Base-by-base conservation (phyloP, 2,329 filamentous ascomycete genomes). In the Microsporum canis region DNA sequence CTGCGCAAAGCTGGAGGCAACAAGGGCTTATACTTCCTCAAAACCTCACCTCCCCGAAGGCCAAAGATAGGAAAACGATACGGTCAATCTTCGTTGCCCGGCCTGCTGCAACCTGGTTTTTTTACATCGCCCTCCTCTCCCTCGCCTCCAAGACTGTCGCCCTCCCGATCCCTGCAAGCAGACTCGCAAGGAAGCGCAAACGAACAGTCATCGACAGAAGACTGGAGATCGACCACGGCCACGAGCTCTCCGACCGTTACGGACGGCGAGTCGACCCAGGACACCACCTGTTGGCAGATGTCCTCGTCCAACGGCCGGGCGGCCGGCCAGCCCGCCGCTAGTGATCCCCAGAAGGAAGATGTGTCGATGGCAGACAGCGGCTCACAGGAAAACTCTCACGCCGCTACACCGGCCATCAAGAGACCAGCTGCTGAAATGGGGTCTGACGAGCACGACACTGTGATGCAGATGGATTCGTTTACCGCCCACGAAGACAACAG, bases 391-490 rank as follows among this genome's bases (percentile, higher is more conserved):
- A 29, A 7, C 17, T 43, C 38, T 71, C 62, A 34, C 77, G 77
- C 14, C 36, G 79, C 80, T 33, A 63, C 71, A 4, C 27, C 31
- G 27, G 49, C 49, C 29, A 33, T 33, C 29, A 84, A 84, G 71
- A 75, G 81, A 64, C 76, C 75, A 60, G 80, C 80, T 47, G 77
- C 79, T 38, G 79, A 79, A 63, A 81, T 83, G 79, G 80, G 82
- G 64, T 77, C 70, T 39, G 69, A 69, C 57, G 69, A 71, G 66
- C 67, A 68, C 57, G 65, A 69, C 57, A 63, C 67, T 57, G 66
- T 67, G 23, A 69, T 69, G 66, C 64, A 65, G n/a, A 14, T 64
- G 38, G 66, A 61, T 6, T 53, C 64, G 23, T 33, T 34, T 6
- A 10, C 5, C 1, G 17, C 29, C n/a, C 27, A 23, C 4, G 58